Evolutionary conservation across 2,329 filamentous ascomycete species (phyloP).

Genomic region (Paraphoma sp.): DNA sequence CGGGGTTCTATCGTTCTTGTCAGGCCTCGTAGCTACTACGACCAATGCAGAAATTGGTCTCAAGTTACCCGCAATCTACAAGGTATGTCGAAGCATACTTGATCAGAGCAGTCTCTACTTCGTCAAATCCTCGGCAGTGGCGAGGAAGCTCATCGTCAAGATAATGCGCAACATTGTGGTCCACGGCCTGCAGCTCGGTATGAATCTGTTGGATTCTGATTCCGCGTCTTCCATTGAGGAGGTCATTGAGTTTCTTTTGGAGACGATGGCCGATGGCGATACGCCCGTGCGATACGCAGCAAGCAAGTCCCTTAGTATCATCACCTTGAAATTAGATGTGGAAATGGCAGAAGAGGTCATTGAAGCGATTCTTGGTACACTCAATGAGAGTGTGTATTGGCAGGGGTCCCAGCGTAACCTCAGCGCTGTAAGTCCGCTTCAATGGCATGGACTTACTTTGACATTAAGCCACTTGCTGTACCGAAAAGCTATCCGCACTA

Average conservation of each 20-base stretch:
- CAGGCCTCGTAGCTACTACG: conserved; percentile 73
- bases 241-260: conserved; percentile 81
- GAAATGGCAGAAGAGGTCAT: conserved; percentile 88
- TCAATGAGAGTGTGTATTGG: conserved; percentile 68
- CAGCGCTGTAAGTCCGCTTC: conserved; percentile 76
- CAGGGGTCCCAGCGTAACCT: conserved; percentile 66
- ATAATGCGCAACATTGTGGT: conserved; percentile 77
- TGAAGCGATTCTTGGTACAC: conserved; percentile 77
- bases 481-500: conserved; percentile 76
- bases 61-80: conserved; percentile 71
- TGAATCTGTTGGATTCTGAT: conserved; percentile 43
- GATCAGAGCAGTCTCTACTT: conserved; percentile 58
- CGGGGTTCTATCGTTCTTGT: conserved; percentile 79
- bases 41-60: conserved; percentile 77
- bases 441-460: conserved; percentile 92
- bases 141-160: conserved; percentile 84
- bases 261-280: conserved; percentile 82
- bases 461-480: conserved; percentile 88
- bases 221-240: conserved; percentile 67
- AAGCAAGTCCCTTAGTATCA: conserved; percentile 88
- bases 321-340: conserved; percentile 78
- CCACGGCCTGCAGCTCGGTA: conserved; percentile 61
- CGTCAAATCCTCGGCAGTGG: conserved; percentile 76
- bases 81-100: conserved; percentile 66
- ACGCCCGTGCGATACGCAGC: conserved; percentile 89